Base-by-base conservation (phyloP, 2,329 filamentous ascomycete species). In the Cadophora sp. region DNA sequence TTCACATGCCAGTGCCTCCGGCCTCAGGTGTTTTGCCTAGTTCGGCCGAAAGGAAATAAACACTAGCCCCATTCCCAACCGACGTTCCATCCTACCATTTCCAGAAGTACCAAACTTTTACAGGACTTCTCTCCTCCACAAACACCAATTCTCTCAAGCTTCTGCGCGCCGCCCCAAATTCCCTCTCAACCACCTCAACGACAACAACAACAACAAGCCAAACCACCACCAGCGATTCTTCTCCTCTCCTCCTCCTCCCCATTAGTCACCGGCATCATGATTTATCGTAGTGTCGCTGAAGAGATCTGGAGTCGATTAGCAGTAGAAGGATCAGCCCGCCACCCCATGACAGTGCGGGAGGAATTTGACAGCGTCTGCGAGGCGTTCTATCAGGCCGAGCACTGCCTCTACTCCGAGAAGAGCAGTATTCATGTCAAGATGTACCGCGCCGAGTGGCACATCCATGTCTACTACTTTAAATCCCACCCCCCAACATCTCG, bases 391-490 rank as follows among this genome's bases (percentile, higher is more conserved):
- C 45, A 48, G 45, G 45, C 45, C 7, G n/a, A 48, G 45, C 16
- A 48, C 22, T 48, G 45, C 20, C 18, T 13, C 16, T 13, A 9
- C 16, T n/a, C 41, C 41, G 14, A 16, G 43, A 24, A n/a, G 22
- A n/a, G n/a, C 22, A 59, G 27, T 24, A 11, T 6, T 4, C 9
- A 50, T 18, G 45, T 51, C 16, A 65, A 27, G 33, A 20, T 20
- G 24, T 59, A 39, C 20, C 27, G 27, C 11, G 24, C 63, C 0
- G 55, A 60, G 7, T 60, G 47, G 27, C 53, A 65, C 24, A 60
- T 60, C 20, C 50, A 47, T 22, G 55, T 47, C 14, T 65, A 65
- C n/a, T 65, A 53, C 33, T 65, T 55, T 56, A 39, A 22, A 55
- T 60, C 33, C 33, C 16, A 4, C 45, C 45, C 16, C 45, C n/a